A percentile compares a stretch with the other conserved stretches of the same genome.
phyloP scores from a whole-genome alignment of 345 rosid species.

The Melaleuca alternifolia region DNA sequence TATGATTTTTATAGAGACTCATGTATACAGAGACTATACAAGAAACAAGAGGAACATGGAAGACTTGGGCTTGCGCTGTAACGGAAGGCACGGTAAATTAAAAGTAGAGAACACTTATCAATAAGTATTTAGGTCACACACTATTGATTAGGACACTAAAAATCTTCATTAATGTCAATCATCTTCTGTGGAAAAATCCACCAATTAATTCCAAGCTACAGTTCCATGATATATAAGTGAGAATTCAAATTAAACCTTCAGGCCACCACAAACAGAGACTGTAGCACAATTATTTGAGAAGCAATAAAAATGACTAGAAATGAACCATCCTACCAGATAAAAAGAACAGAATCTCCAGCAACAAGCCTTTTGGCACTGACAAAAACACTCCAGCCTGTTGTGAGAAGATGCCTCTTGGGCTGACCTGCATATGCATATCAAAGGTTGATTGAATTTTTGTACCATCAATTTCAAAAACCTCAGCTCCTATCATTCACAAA shows the following conservation, averaged over 20 bases:
- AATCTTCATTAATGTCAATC: neutral
- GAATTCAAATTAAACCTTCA: neutral
- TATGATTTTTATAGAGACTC: neutral
- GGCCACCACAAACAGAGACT: neutral
- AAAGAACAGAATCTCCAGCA: conserved; percentile 46
- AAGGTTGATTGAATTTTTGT: neutral
- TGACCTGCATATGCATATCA: conserved; percentile 23
- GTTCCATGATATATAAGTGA: neutral
- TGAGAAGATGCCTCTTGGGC: conserved; percentile 48
- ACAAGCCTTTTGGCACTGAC: conserved; percentile 46
- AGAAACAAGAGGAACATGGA: neutral
- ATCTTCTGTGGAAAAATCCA: neutral
- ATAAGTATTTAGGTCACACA: neutral
- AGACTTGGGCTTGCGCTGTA: neutral
- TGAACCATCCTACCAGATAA: conserved; percentile 20
- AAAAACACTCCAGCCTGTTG: conserved; percentile 50
- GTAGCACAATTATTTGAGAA: neutral
- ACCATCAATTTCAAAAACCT: neutral
- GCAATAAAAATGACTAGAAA: neutral
- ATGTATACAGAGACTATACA: neutral
- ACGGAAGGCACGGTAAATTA: neutral
- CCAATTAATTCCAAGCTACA: neutral
- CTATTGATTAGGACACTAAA: neutral
- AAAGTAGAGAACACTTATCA: neutral
- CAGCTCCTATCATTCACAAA: neutral